Evolutionary conservation across 2,329 filamentous ascomycete genomes (phyloP).

Genomic region (Fusarium sp.): DNA sequence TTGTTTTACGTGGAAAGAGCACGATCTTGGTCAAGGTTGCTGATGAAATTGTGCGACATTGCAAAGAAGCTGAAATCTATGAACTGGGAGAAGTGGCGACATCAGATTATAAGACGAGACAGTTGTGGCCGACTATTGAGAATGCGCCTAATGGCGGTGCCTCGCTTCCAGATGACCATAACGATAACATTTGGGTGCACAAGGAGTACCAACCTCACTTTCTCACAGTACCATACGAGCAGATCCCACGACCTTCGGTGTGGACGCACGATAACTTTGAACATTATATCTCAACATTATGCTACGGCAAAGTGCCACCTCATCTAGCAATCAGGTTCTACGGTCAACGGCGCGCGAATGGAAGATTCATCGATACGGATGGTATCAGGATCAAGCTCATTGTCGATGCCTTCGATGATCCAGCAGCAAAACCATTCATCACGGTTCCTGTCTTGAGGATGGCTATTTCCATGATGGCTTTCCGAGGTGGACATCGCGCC

Average conservation of each 20-base stretch:
- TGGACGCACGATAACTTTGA: constrained; percentile 58
- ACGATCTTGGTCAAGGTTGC: constrained; percentile 48
- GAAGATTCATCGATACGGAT: constrained; percentile 51
- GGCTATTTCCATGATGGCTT: constrained; percentile 56
- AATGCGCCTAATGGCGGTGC: constrained; percentile 41
- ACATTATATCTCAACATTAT: constrained; percentile 56
- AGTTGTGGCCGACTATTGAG: constrained; percentile 52
- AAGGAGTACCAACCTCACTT: constrained; percentile 47
- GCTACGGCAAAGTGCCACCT: constrained; percentile 50
- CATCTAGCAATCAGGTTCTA: constrained; percentile 52
- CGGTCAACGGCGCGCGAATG: constrained; percentile 41
- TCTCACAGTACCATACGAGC: constrained; percentile 51
- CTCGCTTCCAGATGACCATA: constrained; percentile 34
- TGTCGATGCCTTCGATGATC: constrained; percentile 52
- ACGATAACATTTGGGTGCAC: constrained; percentile 50
- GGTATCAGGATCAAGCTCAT: constrained; percentile 54
- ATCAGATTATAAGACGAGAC: constrained; percentile 50
- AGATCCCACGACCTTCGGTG: constrained; percentile 51
- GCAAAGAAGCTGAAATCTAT: constrained; percentile 49
- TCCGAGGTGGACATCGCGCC: constrained; percentile 50
- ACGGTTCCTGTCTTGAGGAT: constrained; percentile 56
- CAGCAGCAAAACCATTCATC: constrained; percentile 48
- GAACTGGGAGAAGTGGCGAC: constrained; percentile 51
- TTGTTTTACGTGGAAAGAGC: constrained; percentile 49
- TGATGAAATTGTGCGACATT: constrained; percentile 48